A percentile compares a stretch with the other conserved stretches of the same genome.
Evolutionary conservation across 2,329 filamentous ascomycete genomes (phyloP).

Genomic region (Aureobasidium uvarum): DNA sequence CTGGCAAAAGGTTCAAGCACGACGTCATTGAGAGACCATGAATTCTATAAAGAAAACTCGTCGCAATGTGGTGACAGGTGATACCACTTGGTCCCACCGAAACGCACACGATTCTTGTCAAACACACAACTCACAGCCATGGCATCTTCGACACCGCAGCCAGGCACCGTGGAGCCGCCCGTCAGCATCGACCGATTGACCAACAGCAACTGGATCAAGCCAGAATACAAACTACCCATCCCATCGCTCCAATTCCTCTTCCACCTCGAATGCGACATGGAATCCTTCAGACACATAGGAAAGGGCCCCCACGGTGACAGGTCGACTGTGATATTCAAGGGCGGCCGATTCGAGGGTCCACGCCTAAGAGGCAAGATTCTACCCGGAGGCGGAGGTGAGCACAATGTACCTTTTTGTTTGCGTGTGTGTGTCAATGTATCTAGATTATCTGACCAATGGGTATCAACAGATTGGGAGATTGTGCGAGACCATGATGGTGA

Average conservation of each 20-base stretch:
- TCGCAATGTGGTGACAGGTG: constrained; percentile 4
- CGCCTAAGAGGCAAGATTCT: constrained; percentile 31
- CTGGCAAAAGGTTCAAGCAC: background rate
- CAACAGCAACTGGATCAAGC: constrained; percentile 34
- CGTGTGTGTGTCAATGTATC: background rate
- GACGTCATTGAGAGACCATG: constrained; percentile 6
- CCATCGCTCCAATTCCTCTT: constrained; percentile 32
- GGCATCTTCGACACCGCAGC: constrained; percentile 18
- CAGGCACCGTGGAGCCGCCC: constrained; percentile 15
- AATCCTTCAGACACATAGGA: constrained; percentile 32
- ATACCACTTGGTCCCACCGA: background rate
- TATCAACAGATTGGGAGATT: constrained; percentile 32
- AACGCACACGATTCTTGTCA: background rate
- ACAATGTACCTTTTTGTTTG: background rate
- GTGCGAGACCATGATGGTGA: constrained; percentile 32
- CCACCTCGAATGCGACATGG: constrained; percentile 34
- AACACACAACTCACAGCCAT: background rate
- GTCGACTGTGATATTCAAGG: constrained; percentile 33
- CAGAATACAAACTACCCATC: constrained; percentile 31
- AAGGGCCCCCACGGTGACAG: constrained; percentile 31
- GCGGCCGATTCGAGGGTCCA: constrained; percentile 33
- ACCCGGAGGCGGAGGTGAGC: constrained; percentile 32
- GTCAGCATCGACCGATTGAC: constrained; percentile 24
- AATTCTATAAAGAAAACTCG: constrained; percentile 10
- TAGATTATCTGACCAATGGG: background rate